Conservation (phyloP, 1,284 basidiomycete genomes). For the Puccinia triticina region DNA sequence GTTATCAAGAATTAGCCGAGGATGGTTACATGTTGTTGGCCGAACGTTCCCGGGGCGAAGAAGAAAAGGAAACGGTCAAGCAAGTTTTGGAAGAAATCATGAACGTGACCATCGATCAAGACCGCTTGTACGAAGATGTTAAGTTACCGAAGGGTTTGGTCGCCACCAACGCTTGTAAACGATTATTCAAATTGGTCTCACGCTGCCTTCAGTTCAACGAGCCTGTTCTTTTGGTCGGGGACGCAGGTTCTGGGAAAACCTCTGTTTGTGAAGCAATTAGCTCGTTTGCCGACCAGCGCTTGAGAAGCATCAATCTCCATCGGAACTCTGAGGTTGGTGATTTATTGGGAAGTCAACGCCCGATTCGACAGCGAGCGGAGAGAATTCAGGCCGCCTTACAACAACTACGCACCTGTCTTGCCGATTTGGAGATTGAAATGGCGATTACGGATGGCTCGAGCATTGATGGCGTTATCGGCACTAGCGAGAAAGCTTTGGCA, state of each 20-base stretch:
- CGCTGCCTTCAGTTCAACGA: conserved; percentile 86
- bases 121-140: conserved; percentile 59
- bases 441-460: conserved; percentile 59
- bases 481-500: conserved; percentile 93
- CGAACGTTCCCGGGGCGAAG: conserved; percentile 79
- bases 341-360: conserved; percentile 89
- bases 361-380: conserved; percentile 76
- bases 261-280: conserved; percentile 92
- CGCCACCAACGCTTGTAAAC: conserved; percentile 91
- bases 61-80: conserved; percentile 87
- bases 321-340: conserved; percentile 99
- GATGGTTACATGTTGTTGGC: conserved; percentile 98
- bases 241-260: conserved; percentile 97
- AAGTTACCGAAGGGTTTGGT: conserved; percentile 65
- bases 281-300: conserved; percentile 67
- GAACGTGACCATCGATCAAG: conserved; percentile 75
- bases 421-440: background rate
- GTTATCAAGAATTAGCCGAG: conserved; percentile 89
- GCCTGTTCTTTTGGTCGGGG: conserved; percentile 94
- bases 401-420: conserved; percentile 57
- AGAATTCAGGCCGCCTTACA: conserved; percentile 57
- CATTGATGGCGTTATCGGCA: conserved; percentile 66
- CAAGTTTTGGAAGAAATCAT: conserved; percentile 88
- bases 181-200: conserved; percentile 80
- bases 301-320: conserved; percentile 89